Conservation (phyloP, 768 basidiomycete genomes). For the Rubroboletus satanas region DNA sequence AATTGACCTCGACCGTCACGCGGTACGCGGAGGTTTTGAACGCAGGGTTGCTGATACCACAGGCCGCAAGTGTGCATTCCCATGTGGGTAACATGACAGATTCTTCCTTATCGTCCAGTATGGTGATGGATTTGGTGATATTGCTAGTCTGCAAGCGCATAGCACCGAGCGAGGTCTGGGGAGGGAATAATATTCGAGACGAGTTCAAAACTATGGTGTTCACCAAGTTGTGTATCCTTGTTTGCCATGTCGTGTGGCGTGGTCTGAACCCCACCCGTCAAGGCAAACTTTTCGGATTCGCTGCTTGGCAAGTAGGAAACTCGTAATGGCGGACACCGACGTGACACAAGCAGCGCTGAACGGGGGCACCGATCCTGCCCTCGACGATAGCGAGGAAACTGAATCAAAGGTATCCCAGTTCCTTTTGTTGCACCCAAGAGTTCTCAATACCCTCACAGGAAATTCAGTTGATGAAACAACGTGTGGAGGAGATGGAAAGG, state of each 20-base stretch:
- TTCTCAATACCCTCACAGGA: slow-evolving; percentile 48
- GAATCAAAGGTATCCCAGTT: slow-evolving; percentile 50
- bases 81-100: background rate
- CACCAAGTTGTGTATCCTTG: slow-evolving; percentile 22
- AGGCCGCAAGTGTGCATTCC: background rate
- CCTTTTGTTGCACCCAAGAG: slow-evolving; percentile 5
- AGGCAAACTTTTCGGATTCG: slow-evolving; percentile 24
- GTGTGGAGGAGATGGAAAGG: slow-evolving; percentile 90
- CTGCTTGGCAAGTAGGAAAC: slow-evolving; percentile 16
- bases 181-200: background rate
- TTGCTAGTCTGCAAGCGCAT: background rate
- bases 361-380: slow-evolving; percentile 24
- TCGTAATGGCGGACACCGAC: slow-evolving; percentile 51
- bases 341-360: slow-evolving; percentile 39
- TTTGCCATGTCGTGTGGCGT: slow-evolving; percentile 27
- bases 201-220: background rate
- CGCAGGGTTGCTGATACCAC: slow-evolving; percentile 5
- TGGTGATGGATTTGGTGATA: background rate
- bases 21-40: slow-evolving; percentile 19
- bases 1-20: slow-evolving; percentile 22
- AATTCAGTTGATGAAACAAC: slow-evolving; percentile 85
- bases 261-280: slow-evolving; percentile 1
- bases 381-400: slow-evolving; percentile 62
- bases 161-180: no score
- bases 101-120: slow-evolving; percentile 4